These are phyloP conservation scores for Colletotrichum musae DNA, from an alignment of 2,329 filamentous ascomycete genomes.

Conservation along the genomic window DNA sequence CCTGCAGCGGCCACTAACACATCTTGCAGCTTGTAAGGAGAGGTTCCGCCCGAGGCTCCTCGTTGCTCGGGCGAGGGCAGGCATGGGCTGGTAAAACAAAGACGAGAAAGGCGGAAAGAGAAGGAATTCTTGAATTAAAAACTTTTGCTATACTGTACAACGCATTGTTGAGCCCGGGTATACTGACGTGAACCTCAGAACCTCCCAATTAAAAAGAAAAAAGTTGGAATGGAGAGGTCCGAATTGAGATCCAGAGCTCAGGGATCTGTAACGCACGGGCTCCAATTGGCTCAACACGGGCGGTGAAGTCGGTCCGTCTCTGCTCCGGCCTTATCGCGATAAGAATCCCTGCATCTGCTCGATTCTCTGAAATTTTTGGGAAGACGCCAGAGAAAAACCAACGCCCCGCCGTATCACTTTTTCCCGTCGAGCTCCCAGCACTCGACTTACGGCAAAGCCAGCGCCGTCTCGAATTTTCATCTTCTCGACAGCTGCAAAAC, in stretches of 20 bases:
- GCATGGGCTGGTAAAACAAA: constrained; percentile 16
- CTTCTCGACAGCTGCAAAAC: constrained; percentile 15
- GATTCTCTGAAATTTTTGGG: constrained; percentile 37
- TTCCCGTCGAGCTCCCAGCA: constrained; percentile 31
- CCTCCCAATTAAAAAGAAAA: background rate
- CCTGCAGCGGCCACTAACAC: constrained; percentile 27
- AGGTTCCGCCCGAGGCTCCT: constrained; percentile 31
- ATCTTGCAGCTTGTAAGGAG: constrained; percentile 16
- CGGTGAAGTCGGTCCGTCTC: constrained; percentile 22
- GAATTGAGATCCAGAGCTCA: constrained; percentile 7
- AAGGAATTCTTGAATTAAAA: background rate
- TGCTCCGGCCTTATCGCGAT: constrained; percentile 38
- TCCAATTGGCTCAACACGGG: constrained; percentile 19
- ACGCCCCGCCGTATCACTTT: constrained; percentile 39
- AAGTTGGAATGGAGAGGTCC: background rate
- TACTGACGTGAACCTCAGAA: background rate
- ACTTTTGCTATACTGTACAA: background rate
- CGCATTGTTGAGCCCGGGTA: background rate
- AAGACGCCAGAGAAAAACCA: constrained; percentile 36
- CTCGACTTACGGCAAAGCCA: constrained; percentile 28
- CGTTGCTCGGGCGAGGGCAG: constrained; percentile 6
- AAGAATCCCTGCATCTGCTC: constrained; percentile 31
- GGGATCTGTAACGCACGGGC: constrained; percentile 29
- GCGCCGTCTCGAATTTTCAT: constrained; percentile 3
- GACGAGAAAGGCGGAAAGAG: background rate